Evolutionary conservation across 2,329 filamentous ascomycete species (phyloP).

Genomic region (Aspergillus phoenicis): DNA sequence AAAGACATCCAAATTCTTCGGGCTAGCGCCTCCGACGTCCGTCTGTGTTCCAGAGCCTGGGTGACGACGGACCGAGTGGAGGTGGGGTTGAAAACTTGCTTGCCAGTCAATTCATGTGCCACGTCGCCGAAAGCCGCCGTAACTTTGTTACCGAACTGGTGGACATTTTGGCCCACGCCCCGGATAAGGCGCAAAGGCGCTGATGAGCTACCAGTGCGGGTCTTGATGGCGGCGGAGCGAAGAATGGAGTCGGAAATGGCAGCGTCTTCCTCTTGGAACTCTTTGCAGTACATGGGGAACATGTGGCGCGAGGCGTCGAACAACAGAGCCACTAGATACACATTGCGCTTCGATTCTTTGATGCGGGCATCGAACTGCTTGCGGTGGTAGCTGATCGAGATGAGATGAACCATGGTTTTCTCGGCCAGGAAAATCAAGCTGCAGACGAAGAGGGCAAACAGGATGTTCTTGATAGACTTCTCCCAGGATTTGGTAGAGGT

Average conservation of each 20-base stretch:
- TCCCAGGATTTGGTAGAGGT: constrained; percentile 53
- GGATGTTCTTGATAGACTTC: constrained; percentile 58
- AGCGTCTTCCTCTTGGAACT: constrained; percentile 90
- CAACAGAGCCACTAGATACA: constrained; percentile 77
- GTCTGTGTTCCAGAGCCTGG: constrained; percentile 81
- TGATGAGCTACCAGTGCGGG: constrained; percentile 56
- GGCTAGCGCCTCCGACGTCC: constrained; percentile 87
- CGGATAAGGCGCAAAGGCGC: constrained; percentile 78
- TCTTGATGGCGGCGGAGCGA: constrained; percentile 55
- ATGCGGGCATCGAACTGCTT: constrained; percentile 71
- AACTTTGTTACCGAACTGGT: constrained; percentile 86
- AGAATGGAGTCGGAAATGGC: constrained; percentile 83
- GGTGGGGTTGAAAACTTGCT: constrained; percentile 91
- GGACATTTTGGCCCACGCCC: constrained; percentile 71
- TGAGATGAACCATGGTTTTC: constrained; percentile 64
- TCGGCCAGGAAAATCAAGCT: constrained; percentile 61
- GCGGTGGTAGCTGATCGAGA: constrained; percentile 69
- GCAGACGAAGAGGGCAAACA: constrained; percentile 60
- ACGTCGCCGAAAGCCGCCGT: constrained; percentile 92
- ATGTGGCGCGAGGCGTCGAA: constrained; percentile 87
- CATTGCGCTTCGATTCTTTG: constrained; percentile 84
- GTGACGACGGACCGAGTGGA: constrained; percentile 87
- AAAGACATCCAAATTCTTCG: constrained; percentile 98
- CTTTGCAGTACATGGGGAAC: constrained; percentile 88
- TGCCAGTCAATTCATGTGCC: constrained; percentile 91